These are phyloP conservation scores for Arachis hypogaea DNA, from an alignment of 306 rosid species.

Conservation along the genomic window DNA sequence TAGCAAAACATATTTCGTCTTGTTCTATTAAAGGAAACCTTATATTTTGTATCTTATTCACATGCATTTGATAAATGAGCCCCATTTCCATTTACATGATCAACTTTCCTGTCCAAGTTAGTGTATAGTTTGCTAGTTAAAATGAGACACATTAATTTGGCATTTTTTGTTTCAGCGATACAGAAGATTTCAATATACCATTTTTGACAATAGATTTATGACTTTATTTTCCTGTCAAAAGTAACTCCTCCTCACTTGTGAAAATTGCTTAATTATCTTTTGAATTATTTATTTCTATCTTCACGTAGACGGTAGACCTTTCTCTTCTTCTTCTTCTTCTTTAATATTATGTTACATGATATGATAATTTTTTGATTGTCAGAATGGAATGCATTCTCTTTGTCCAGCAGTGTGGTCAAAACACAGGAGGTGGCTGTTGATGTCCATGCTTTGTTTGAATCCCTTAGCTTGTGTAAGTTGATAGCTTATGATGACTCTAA, in stretches of 20 bases:
- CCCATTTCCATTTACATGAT: constrained; percentile 18
- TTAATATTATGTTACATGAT: neutral
- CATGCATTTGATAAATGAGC: constrained; percentile 22
- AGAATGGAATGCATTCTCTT: constrained; percentile 96
- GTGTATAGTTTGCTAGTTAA: constrained; percentile 16
- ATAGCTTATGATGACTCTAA: constrained; percentile 34
- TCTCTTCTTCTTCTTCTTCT: neutral
- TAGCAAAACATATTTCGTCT: neutral
- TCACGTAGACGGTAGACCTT: neutral
- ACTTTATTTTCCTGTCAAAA: neutral
- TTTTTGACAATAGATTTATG: neutral
- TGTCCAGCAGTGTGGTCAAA: constrained; percentile 99
- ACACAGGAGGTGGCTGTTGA: constrained; percentile 95
- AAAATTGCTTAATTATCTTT: neutral
- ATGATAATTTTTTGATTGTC: constrained; percentile 39
- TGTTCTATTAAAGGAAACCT: constrained; percentile 1
- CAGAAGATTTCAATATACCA: neutral
- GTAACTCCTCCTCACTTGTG: neutral
- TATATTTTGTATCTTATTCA: neutral
- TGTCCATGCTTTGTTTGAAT: constrained; percentile 94
- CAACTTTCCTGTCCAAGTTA: constrained; percentile 14
- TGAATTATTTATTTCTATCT: neutral
- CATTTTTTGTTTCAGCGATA: neutral
- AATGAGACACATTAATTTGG: constrained; percentile 7
- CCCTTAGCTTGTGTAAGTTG: constrained; percentile 95